Conservation (phyloP, 1,284 basidiomycete genomes). For the Apiotrichum sp. region DNA sequence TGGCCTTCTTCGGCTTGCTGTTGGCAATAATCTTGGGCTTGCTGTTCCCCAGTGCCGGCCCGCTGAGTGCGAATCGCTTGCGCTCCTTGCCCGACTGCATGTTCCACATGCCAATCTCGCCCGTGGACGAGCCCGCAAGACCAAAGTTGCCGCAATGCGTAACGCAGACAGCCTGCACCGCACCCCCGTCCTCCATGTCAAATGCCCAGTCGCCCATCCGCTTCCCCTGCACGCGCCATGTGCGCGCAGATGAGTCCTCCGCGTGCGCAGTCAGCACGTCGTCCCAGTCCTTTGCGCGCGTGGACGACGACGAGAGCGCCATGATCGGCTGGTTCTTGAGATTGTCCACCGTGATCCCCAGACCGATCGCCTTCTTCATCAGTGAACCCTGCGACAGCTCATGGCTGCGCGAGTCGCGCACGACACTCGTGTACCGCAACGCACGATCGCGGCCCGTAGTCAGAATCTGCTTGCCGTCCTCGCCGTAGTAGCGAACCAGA, state of each 20-base stretch:
- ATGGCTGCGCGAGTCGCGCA: slow-evolving; percentile 85
- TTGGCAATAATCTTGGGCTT: slow-evolving; percentile 44
- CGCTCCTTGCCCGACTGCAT: slow-evolving; percentile 90
- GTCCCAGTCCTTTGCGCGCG: slow-evolving; percentile 92
- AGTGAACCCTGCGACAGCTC: slow-evolving; percentile 94
- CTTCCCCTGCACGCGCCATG: slow-evolving; percentile 82
- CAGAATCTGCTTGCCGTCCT: slow-evolving; percentile 89
- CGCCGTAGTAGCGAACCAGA: slow-evolving; percentile 88
- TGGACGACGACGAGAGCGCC: slow-evolving; percentile 69
- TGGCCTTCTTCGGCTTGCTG: slow-evolving; percentile 25
- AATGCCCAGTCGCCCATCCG: slow-evolving; percentile 64
- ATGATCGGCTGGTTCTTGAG: slow-evolving; percentile 76
- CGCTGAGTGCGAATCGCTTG: slow-evolving; percentile 58
- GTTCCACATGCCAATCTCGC: slow-evolving; percentile 82
- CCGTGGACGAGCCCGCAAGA: slow-evolving; percentile 71
- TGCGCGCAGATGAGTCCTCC: slow-evolving; percentile 70
- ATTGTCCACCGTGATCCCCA: slow-evolving; percentile 70
- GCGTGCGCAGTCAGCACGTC: slow-evolving; percentile 86
- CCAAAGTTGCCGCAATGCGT: slow-evolving; percentile 96
- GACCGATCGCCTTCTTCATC: slow-evolving; percentile 71
- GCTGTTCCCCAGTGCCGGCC: slow-evolving; percentile 57
- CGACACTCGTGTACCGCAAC: slow-evolving; percentile 82
- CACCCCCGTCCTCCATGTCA: slow-evolving; percentile 42
- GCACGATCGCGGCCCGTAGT: slow-evolving; percentile 78
- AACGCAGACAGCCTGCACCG: slow-evolving; percentile 69